Conservation (phyloP, 2,329 filamentous ascomycete genomes). For the Cyphellophora attinorum region DNA sequence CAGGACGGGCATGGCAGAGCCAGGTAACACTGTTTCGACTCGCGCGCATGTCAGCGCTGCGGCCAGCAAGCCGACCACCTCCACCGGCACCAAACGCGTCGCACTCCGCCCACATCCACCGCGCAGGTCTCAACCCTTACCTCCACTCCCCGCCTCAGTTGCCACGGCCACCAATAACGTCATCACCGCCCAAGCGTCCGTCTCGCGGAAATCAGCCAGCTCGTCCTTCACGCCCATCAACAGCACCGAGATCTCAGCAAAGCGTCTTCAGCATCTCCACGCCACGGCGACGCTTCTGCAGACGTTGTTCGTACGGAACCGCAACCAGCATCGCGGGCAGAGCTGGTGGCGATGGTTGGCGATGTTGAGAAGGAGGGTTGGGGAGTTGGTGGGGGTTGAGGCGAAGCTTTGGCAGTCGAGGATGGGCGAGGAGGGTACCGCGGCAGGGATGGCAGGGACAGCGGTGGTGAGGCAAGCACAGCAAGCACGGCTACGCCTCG, state of each 20-base stretch:
- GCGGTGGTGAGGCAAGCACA: slow-evolving; percentile 1
- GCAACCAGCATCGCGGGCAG: slow-evolving; percentile 75
- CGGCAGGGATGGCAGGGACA: neutral
- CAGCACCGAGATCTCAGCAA: neutral
- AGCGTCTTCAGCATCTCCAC: neutral
- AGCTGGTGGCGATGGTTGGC: slow-evolving; percentile 74
- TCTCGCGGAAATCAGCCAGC: too few species aligned
- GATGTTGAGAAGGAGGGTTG: slow-evolving; percentile 58
- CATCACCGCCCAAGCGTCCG: neutral
- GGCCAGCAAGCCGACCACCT: neutral
- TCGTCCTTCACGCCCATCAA: neutral
- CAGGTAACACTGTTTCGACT: too few species aligned
- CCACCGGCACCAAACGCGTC: neutral
- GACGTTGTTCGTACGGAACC: slow-evolving; percentile 71
- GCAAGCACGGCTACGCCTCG: slow-evolving; percentile 31
- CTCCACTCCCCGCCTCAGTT: neutral
- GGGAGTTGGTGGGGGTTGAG: slow-evolving; percentile 41
- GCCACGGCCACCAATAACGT: neutral
- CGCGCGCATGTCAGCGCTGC: too few species aligned
- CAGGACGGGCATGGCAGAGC: neutral
- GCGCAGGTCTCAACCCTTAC: neutral
- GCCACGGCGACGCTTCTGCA: slow-evolving; percentile 39
- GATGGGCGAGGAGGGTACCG: neutral
- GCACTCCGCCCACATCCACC: neutral
- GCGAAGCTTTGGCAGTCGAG: slow-evolving; percentile 2